phyloP scores from a whole-genome alignment of 768 basidiomycete genomes.

The Termitomyces heimii region DNA sequence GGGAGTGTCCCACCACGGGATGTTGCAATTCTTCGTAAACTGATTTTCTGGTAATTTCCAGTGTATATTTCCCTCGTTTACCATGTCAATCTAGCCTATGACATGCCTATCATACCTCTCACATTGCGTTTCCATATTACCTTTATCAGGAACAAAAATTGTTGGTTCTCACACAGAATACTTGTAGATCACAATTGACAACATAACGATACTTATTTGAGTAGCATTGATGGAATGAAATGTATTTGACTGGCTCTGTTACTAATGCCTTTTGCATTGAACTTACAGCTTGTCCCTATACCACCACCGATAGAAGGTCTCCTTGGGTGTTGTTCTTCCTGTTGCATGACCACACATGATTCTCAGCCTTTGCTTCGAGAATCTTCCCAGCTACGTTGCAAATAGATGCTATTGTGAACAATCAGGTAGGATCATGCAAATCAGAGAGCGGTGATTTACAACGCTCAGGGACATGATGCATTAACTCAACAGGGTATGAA shows the following conservation, averaged over 20 bases:
- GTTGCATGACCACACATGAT: no score
- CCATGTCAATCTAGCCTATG: neutral
- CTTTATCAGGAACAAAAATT: neutral
- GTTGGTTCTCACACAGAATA: neutral
- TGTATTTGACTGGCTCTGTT: neutral
- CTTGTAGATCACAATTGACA: neutral
- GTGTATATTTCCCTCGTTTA: neutral
- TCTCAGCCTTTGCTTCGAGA: no score
- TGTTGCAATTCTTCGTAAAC: constrained; percentile 40
- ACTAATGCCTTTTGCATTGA: no score
- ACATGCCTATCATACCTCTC: neutral
- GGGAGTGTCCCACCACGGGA: constrained; percentile 28
- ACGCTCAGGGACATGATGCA: no score
- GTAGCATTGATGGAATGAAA: neutral
- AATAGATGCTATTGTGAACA: no score
- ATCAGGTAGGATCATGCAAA: no score
- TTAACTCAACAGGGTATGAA: no score
- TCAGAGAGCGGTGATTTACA: no score
- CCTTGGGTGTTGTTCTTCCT: no score
- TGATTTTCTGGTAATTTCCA: constrained; percentile 37
- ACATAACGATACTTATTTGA: neutral
- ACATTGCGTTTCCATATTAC: neutral
- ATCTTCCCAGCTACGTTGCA: no score
- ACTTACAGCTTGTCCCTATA: no score
- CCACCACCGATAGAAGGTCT: no score